phyloP scores from a whole-genome alignment of 768 basidiomycete species.

The Asterophora lycoperdoides region DNA sequence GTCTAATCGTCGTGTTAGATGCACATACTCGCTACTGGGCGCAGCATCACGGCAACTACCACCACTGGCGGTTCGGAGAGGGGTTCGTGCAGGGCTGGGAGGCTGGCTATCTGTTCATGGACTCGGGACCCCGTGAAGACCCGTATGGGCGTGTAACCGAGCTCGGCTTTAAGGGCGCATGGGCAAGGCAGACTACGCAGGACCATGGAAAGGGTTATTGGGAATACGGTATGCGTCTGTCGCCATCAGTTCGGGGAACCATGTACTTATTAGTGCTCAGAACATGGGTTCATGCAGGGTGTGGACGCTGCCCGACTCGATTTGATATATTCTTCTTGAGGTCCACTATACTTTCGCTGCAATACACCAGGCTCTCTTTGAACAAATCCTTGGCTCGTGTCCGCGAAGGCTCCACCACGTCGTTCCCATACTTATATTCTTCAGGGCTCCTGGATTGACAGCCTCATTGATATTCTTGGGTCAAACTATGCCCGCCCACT shows the following conservation, averaged over 20 bases:
- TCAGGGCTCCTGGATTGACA: too few relatives aligned
- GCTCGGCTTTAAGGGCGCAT: slow-evolving; percentile 62
- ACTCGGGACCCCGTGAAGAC: slow-evolving; percentile 12
- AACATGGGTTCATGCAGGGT: slow-evolving; percentile 64
- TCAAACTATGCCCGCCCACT: too few relatives aligned
- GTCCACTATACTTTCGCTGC: neutral
- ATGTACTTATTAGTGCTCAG: slow-evolving; percentile 21
- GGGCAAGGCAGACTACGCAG: slow-evolving; percentile 42
- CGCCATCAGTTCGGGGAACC: neutral
- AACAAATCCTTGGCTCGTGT: too few relatives aligned
- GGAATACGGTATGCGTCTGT: slow-evolving; percentile 54
- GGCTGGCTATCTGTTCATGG: slow-evolving; percentile 58
- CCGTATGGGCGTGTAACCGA: slow-evolving; percentile 36
- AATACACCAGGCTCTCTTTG: too few relatives aligned
- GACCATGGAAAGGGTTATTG: slow-evolving; percentile 52
- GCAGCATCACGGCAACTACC: slow-evolving; percentile 50
- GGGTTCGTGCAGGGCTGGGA: slow-evolving; percentile 74
- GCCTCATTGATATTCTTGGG: too few relatives aligned
- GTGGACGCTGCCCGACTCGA: slow-evolving; percentile 37
- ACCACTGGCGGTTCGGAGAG: slow-evolving; percentile 63
- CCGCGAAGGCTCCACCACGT: too few relatives aligned
- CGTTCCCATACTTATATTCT: too few relatives aligned
- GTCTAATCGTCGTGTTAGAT: slow-evolving; percentile 19
- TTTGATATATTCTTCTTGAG: slow-evolving; percentile 23
- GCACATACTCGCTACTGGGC: slow-evolving; percentile 40